Conservation (phyloP, 352 stramenopile species). For the Globisporangium canariense region DNA sequence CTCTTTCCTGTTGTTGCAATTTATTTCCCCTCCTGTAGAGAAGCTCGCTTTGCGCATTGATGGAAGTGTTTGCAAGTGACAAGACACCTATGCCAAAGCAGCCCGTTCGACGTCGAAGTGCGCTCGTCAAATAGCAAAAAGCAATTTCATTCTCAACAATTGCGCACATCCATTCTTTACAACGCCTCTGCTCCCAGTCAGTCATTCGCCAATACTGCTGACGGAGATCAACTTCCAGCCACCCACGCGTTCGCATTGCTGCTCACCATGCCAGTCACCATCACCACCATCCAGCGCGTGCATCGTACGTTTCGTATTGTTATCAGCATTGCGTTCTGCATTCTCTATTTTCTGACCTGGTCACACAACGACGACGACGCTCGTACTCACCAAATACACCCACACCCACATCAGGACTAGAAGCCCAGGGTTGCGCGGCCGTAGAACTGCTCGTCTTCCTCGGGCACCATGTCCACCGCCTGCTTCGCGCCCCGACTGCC, state of each 20-base stretch:
- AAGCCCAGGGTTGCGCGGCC: constrained; percentile 79
- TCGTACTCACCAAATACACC: not conserved
- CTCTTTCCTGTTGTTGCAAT: not conserved
- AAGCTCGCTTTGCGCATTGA: not conserved
- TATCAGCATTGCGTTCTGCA: constrained; percentile 1
- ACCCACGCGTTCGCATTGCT: not conserved
- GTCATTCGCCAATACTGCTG: no score
- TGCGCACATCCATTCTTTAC: constrained; percentile 4
- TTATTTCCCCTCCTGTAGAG: not conserved
- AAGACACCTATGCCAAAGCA: not conserved
- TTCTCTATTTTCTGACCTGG: constrained; percentile 11
- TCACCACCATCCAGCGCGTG: not conserved
- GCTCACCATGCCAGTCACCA: not conserved
- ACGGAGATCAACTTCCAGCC: no score
- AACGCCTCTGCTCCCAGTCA: not conserved
- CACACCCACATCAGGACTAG: constrained; percentile 23
- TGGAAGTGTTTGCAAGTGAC: not conserved
- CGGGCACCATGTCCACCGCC: constrained; percentile 28
- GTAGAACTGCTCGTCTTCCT: constrained; percentile 83
- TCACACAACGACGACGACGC: not conserved
- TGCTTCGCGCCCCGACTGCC: constrained; percentile 19
- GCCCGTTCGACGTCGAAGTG: not conserved
- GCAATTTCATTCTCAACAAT: not conserved
- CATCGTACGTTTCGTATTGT: not conserved
- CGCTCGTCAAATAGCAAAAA: constrained; percentile 5